Evolutionary conservation across 108 stramenopile genomes (phyloP), one percentile per base, ranked within the genome.

Genomic region (Cylindrotheca fusiformis): DNA sequence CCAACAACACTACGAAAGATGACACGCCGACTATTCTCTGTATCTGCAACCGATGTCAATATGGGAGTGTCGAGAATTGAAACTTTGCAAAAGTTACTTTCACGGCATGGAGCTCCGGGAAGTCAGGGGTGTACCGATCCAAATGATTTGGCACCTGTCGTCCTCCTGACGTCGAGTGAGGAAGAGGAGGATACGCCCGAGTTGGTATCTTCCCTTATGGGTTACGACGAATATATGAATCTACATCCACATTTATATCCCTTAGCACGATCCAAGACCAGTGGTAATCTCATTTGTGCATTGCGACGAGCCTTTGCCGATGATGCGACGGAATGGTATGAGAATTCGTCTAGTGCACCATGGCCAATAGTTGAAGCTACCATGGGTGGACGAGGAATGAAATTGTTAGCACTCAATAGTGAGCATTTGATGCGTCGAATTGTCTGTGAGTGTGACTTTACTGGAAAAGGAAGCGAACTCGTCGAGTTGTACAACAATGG

Each of bases 381-480:
- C 19, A 49, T 77, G 8, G 76, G 76, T 10, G 63, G 72, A 21
- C 84, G 81, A 0, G 91, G 91, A 0, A 85, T 87, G 84, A 61
- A 62, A 52, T 68, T 88, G 19, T 69, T 93, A 10, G 65, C 86
- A 0, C 68, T 89, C 23, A 93, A 89, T 54, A 78, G 75, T 28
- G 91, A 93, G 63, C 81, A 89, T 55, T 60, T 89, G 50, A 93
- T 93, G 91, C 60, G 86, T 12, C 75, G 91, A 1, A 88, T 93
- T 55, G 86, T 72, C 32, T 82, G 81, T 26, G 86, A 85, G 63
- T 71, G 80, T 29, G 90, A 91, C 72, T 81, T 65, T 41, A 52
- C 36, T 54, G 74, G 63, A 25, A 58, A 71, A 8, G 66, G 47
- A 0, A 60, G 60, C 33, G 75, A 76, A 19, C 47, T 85, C 12